Evolutionary conservation across 805 yeast species (phyloP).

Genomic region (Lipomyces kockii): DNA sequence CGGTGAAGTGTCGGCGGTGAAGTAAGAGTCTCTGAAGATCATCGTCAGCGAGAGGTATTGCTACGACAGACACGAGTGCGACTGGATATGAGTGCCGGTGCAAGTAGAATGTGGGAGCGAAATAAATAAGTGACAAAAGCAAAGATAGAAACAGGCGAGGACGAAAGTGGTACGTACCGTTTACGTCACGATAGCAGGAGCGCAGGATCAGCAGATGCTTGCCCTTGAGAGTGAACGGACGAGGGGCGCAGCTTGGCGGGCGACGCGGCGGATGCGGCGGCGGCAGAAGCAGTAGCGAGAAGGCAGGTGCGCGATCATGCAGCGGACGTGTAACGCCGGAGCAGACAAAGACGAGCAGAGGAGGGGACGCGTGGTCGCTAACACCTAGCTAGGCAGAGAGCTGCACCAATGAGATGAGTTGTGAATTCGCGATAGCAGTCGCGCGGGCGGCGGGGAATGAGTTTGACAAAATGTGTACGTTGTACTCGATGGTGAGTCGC

Average conservation of each 20-base stretch:
- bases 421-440: neutral
- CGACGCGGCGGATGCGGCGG: neutral
- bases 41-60: neutral
- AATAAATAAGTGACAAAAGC: neutral
- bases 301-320: neutral
- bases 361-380: neutral
- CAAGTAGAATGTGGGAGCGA: neutral
- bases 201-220: neutral
- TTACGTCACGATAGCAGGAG: neutral
- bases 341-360: neutral
- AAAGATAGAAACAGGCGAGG: neutral
- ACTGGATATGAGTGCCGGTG: neutral
- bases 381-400: neutral
- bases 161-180: neutral
- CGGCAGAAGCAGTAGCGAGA: neutral
- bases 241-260: neutral
- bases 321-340: neutral
- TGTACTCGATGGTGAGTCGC: neutral
- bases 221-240: neutral
- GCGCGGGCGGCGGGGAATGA: neutral
- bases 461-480: neutral
- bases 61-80: neutral
- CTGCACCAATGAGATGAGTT: neutral
- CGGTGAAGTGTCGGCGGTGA: neutral
- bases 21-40: neutral